A percentile compares a stretch with the other conserved stretches of the same genome.
Evolutionary conservation across 352 stramenopile species (phyloP).

Genomic region (Pythium brassicae): DNA sequence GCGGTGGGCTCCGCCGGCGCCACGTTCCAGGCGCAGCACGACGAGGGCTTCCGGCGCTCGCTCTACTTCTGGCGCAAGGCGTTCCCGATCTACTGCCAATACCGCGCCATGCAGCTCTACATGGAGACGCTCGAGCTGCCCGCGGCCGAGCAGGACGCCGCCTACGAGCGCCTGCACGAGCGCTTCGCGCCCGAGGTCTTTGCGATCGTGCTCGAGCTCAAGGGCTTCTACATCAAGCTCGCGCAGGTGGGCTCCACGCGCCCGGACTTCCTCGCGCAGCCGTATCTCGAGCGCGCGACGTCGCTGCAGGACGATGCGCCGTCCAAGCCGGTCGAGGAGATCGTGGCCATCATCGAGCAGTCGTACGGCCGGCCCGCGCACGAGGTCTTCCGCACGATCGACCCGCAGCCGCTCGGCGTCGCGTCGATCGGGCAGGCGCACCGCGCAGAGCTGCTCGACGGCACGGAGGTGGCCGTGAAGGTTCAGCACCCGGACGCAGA

Average conservation of each 20-base stretch:
- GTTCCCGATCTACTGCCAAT: slow-evolving; percentile 85
- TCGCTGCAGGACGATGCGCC: slow-evolving; percentile 80
- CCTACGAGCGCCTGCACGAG: slow-evolving; percentile 77
- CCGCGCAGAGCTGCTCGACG: slow-evolving; percentile 62
- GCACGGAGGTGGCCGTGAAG: slow-evolving; percentile 83
- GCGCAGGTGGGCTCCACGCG: slow-evolving; percentile 78
- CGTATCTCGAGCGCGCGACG: slow-evolving; percentile 70
- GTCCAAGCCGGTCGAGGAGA: slow-evolving; percentile 67
- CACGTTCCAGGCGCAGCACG: slow-evolving; percentile 52
- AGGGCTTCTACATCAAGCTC: slow-evolving; percentile 88
- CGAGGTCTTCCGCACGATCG: slow-evolving; percentile 60
- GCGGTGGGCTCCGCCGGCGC: slow-evolving; percentile 39
- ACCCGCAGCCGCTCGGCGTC: slow-evolving; percentile 65
- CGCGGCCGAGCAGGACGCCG: slow-evolving; percentile 47
- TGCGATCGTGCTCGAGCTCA: slow-evolving; percentile 78
- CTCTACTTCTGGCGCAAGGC: slow-evolving; percentile 86
- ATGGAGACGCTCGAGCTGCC: slow-evolving; percentile 51
- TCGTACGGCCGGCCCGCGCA: slow-evolving; percentile 55
- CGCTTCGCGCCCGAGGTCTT: slow-evolving; percentile 73
- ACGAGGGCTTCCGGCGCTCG: slow-evolving; percentile 78
- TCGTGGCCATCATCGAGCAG: slow-evolving; percentile 67
- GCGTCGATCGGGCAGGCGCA: slow-evolving; percentile 85
- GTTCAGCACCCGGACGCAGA: slow-evolving; percentile 95
- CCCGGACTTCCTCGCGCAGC: slow-evolving; percentile 74
- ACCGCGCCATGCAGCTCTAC: slow-evolving; percentile 69